Conservation (phyloP, 306 rosid genomes). For the Vicia villosa region DNA sequence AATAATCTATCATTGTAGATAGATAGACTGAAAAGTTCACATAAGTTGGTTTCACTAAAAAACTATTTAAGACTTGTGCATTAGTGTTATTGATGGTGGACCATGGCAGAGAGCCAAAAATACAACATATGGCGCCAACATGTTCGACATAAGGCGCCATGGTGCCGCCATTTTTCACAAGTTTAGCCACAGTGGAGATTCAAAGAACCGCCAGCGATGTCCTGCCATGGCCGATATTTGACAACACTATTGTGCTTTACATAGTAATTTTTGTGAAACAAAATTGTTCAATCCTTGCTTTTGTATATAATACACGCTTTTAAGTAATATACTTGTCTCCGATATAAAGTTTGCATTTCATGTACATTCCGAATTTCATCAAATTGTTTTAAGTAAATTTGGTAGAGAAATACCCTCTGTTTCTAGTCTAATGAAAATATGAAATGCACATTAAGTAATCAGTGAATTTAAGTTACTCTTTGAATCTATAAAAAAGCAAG, state of each 20-base stretch:
- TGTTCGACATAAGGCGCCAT: too few relatives aligned
- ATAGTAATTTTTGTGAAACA: neutral
- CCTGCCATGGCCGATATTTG: too few relatives aligned
- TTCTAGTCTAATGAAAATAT: conserved; percentile 10
- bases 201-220: too few relatives aligned
- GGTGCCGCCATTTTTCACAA: too few relatives aligned
- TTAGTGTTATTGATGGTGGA: too few relatives aligned
- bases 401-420: conserved; percentile 15
- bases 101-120: too few relatives aligned
- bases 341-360: conserved; percentile 12
- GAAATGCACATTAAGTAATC: neutral
- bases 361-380: neutral
- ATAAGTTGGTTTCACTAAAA: neutral
- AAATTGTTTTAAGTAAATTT: conserved; percentile 23
- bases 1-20: neutral
- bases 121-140: too few relatives aligned
- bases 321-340: neutral
- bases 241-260: neutral
- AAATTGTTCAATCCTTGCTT: conserved; percentile 2
- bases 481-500: neutral
- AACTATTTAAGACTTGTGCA: neutral
- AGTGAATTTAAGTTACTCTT: conserved; percentile 17
- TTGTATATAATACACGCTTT: neutral
- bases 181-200: too few relatives aligned
- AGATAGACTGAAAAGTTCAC: neutral